Percentiles rank a stretch among this genome's conserved stretches.
These are phyloP conservation scores for Diaporthe vexans DNA, from an alignment of 2,329 filamentous ascomycete species.

Conservation along the genomic window DNA sequence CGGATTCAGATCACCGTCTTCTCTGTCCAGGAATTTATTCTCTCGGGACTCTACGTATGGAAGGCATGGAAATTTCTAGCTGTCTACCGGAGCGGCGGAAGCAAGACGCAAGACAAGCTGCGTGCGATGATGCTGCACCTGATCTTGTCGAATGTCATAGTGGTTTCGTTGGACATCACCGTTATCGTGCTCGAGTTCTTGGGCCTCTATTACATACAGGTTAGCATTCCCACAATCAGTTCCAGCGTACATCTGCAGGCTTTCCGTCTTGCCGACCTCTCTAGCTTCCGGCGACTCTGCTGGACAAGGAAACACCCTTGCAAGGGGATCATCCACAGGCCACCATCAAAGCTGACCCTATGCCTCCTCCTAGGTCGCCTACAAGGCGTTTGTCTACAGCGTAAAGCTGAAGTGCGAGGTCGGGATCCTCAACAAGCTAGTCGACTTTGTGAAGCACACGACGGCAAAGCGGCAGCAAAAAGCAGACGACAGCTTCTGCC, in stretches of 20 bases:
- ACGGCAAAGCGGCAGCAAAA: neutral
- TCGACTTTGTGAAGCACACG: constrained; percentile 46
- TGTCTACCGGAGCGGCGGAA: constrained; percentile 54
- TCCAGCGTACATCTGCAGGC: neutral
- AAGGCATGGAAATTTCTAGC: constrained; percentile 65
- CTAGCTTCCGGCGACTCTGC: too few relatives aligned
- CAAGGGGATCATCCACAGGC: neutral
- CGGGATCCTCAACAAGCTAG: constrained; percentile 52
- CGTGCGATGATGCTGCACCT: constrained; percentile 63
- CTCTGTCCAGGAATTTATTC: constrained; percentile 67
- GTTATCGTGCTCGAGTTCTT: constrained; percentile 52
- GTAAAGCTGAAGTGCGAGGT: constrained; percentile 56
- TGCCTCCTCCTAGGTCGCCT: constrained; percentile 39
- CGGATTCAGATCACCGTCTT: constrained; percentile 70
- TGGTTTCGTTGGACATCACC: constrained; percentile 55
- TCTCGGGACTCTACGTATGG: constrained; percentile 67
- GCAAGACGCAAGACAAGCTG: constrained; percentile 46
- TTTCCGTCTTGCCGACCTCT: neutral
- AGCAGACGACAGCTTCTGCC: constrained; percentile 27
- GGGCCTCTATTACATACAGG: constrained; percentile 52
- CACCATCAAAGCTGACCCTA: neutral
- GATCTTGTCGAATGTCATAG: constrained; percentile 59
- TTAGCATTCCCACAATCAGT: constrained; percentile 33
- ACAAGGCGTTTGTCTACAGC: constrained; percentile 53
- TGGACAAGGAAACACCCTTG: neutral